Evolutionary conservation across 805 yeast genomes (phyloP).

Genomic region (Wickerhamiella hasegawae): DNA sequence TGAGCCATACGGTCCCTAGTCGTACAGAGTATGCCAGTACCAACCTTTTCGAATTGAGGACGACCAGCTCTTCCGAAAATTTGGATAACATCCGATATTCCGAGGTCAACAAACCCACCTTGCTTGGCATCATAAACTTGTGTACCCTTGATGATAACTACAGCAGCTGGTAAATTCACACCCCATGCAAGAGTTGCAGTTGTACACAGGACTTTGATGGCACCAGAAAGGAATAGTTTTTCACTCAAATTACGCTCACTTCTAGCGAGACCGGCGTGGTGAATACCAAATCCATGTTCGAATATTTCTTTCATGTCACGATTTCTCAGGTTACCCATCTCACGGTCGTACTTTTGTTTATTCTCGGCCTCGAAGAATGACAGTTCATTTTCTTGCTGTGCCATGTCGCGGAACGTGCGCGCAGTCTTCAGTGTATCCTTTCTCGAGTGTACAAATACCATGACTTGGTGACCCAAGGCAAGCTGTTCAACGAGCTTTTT

Average conservation of each 20-base stretch:
- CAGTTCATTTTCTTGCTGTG: conserved; percentile 42
- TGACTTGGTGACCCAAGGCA: conserved; percentile 64
- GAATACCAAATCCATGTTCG: conserved; percentile 67
- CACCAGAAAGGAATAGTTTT: conserved; percentile 69
- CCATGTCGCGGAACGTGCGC: conserved; percentile 49
- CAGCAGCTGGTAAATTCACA: conserved; percentile 95
- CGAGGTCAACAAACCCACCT: conserved; percentile 88
- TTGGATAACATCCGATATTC: conserved; percentile 92
- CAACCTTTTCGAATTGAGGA: conserved; percentile 85
- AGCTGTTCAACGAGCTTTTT: conserved; percentile 58
- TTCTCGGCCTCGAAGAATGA: conserved; percentile 43
- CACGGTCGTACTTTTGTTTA: conserved; percentile 32
- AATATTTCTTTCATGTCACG: conserved; percentile 62
- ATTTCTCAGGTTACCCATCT: conserved; percentile 50
- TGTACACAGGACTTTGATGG: conserved; percentile 78
- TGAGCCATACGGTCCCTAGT: conserved; percentile 69
- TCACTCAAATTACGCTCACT: conserved; percentile 83
- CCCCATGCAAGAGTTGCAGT: conserved; percentile 99
- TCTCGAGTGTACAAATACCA: conserved; percentile 94
- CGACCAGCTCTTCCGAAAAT: conserved; percentile 99
- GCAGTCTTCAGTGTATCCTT: conserved; percentile 84
- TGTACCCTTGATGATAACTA: conserved; percentile 91
- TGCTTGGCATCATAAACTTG: conserved; percentile 87
- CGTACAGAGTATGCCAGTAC: conserved; percentile 85
- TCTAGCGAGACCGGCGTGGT: conserved; percentile 94